These are phyloP conservation scores for Hypomyces rosellus DNA, from an alignment of 2,329 filamentous ascomycete species.

Conservation along the genomic window DNA sequence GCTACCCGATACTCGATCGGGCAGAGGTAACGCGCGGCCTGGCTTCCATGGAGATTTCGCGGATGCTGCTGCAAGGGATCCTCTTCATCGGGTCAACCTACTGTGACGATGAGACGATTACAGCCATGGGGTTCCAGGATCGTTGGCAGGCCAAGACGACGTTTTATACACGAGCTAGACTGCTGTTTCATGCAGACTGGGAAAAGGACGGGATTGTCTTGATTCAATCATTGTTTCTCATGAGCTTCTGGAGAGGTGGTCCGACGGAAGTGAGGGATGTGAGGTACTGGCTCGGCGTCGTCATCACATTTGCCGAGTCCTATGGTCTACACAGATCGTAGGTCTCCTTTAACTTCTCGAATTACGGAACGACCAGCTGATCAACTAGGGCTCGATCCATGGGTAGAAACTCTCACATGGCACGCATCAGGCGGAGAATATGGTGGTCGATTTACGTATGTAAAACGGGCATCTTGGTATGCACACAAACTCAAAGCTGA, in stretches of 20 bases:
- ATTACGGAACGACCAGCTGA: neutral
- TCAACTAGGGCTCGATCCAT: conserved; percentile 20
- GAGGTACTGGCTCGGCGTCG: conserved; percentile 44
- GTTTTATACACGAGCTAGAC: conserved; percentile 44
- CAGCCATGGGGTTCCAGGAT: conserved; percentile 39
- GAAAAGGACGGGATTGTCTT: conserved; percentile 45
- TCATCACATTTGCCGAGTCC: conserved; percentile 46
- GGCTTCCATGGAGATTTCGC: conserved; percentile 37
- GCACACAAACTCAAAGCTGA: conserved; percentile 2
- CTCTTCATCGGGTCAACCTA: conserved; percentile 49
- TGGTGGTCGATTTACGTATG: conserved; percentile 51
- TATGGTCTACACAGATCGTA: conserved; percentile 37
- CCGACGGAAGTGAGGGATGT: conserved; percentile 43
- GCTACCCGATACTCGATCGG: conserved; percentile 48
- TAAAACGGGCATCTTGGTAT: neutral
- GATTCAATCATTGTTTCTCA: conserved; percentile 45
- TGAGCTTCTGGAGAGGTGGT: conserved; percentile 50
- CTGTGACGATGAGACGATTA: conserved; percentile 40
- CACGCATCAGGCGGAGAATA: conserved; percentile 37
- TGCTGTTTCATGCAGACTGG: conserved; percentile 47
- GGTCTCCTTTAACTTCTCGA: conserved; percentile 7
- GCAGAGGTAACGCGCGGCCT: conserved; percentile 35
- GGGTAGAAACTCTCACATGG: conserved; percentile 20
- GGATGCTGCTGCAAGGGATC: conserved; percentile 45
- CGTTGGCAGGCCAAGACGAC: conserved; percentile 44